Base-by-base conservation (phyloP, 1,284 basidiomycete genomes). In the Austropuccinia psidii region DNA sequence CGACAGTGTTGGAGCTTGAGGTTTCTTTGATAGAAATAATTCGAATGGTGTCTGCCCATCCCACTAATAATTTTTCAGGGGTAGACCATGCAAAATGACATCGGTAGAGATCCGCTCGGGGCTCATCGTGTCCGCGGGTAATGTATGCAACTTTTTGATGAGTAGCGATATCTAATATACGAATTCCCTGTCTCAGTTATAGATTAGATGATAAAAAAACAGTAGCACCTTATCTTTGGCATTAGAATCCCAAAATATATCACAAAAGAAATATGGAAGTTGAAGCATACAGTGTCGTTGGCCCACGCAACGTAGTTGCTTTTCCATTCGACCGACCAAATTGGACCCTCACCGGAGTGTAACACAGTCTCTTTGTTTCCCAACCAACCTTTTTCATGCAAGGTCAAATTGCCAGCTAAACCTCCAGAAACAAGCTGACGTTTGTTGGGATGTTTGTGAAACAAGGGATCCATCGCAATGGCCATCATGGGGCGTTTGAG, bases 361-460 rank as follows among this genome's bases (percentile, higher is more conserved):
- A 98, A 81, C 5, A 90, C 81, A 0, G 89, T 90, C 81, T 97
- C 93, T 78, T 90, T 94, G 79, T 97, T 91, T 0, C 95, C 94
- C 2, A 98, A 83, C 94, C 95, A 98, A 9, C 93, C 91, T 81
- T 97, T 98, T 82, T 98, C 95, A 76, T 91, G 87, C 76, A 95
- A 80, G 15, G 91, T 84, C 31, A 98, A 83, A 45, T 86, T 87
- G 4, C 96, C 95, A 0, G 91, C 89, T 86, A 97, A 86, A 4
- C 96, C 96, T 50, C 95, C 96, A 74, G 90, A 94, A 4, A 97
- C 90, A 77, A 97, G 90, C 0, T 90, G 87, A n/a, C 93, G 86
- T 54, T 72, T 72, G 5, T 89, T 87, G 37, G 85, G 85, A 64
- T 87, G 87, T 80, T 90, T 90, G 1, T 89, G 87, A 76, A 96